Evolutionary conservation across 192 early-diverging fungal species (phyloP), one percentile per base, ranked within the genome.

Genomic region (Backusella mclennaniae): DNA sequence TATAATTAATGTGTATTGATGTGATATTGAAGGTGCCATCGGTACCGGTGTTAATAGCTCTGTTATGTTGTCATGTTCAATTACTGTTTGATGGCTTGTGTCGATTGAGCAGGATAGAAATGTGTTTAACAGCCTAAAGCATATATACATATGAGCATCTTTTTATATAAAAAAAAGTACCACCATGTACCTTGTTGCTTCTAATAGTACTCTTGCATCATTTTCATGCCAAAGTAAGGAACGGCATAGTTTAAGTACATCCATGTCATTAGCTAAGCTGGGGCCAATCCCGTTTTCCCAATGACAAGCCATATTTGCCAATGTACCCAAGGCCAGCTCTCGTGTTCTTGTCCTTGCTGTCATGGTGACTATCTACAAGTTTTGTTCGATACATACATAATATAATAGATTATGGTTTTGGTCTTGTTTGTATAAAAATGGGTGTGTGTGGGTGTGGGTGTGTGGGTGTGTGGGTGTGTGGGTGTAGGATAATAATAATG

Each of bases 221-320:
- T 76, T 78, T 14, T 79, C 77, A 56, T 76, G 44, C 74, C 74
- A 74, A 17, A 82, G 69, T 23, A 79, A 35, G 11, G 74, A 71
- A 19, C 68, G 59, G 21, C 81, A 66, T 14, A 83, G 29, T 59
- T 49, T 76, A 6, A 75, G 31, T 0, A 84, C 19, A 69, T 84
- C 83, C 46, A 66, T 70, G 52, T 84, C 80, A 7, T 81, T 69
- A 4, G 76, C 14, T 14, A 84, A 21, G 21, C 68, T 59, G 17
- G 76, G 33, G 3, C 76, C 73, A 36, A 71, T 76, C 15, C 73
- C 78, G 17, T 21, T 73, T 14, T 81, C 83, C 69, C 68, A 72
- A 38, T 82, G 77, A 67, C 74, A 84, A 29, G 83, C 79, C 17
- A 84, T 46, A 42, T 84, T 84, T 3, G 83, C 83, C 2, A 84